Evolutionary conservation across 1,284 basidiomycete genomes (phyloP).

Genomic region (Ganoderma resinaceum): DNA sequence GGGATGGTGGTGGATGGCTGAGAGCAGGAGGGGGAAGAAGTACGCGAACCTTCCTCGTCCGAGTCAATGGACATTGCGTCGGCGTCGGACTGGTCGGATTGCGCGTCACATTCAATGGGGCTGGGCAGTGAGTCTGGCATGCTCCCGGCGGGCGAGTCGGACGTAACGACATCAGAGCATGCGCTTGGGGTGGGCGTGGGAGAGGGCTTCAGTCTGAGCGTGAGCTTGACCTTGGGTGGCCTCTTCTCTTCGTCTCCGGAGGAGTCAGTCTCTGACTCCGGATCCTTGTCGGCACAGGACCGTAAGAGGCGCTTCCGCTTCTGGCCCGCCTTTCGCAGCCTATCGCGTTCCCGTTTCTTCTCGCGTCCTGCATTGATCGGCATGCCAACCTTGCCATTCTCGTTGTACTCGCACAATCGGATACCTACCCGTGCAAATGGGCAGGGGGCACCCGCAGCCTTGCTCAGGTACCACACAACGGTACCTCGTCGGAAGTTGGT

Average conservation of each 20-base stretch:
- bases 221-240: constrained; percentile 72
- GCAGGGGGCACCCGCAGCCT: constrained; percentile 74
- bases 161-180: constrained; percentile 27
- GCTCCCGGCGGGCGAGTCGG: constrained; percentile 33
- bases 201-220: constrained; percentile 63
- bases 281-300: constrained; percentile 50
- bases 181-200: constrained; percentile 41
- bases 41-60: constrained; percentile 32
- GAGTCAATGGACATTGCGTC: constrained; percentile 41
- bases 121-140: constrained; percentile 36
- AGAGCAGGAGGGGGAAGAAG: constrained; percentile 46
- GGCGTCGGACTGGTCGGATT: constrained; percentile 35
- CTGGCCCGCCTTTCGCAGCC: constrained; percentile 50
- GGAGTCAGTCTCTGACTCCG: constrained; percentile 47
- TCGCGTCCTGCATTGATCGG: constrained; percentile 42
- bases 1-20: constrained; percentile 57
- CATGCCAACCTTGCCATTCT: constrained; percentile 49
- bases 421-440: constrained; percentile 77
- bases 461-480: constrained; percentile 79
- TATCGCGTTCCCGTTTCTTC: constrained; percentile 49
- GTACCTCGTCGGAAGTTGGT: constrained; percentile 83
- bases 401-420: constrained; percentile 68
- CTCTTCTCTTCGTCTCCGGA: constrained; percentile 53
- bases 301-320: constrained; percentile 72
- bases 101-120: constrained; percentile 49